These are phyloP conservation scores for Erigeron philadelphicus DNA, from an alignment of 140 eudicot genomes.

Conservation along the genomic window DNA sequence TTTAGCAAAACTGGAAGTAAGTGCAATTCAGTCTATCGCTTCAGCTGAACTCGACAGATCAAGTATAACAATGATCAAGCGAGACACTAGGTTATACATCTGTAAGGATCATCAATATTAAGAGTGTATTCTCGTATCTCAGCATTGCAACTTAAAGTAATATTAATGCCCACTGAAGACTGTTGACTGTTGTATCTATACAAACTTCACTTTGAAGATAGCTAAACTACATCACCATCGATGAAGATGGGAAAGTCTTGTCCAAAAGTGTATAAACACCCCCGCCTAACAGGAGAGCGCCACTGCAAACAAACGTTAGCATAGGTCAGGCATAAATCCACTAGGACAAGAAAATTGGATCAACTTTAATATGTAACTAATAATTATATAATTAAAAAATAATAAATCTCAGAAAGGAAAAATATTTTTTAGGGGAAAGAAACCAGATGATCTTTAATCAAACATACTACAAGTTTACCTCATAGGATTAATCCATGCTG, in stretches of 20 bases:
- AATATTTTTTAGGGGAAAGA: neutral
- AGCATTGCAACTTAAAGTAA: neutral
- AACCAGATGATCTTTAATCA: neutral
- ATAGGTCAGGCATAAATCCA: constrained; percentile 14
- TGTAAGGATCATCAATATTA: neutral
- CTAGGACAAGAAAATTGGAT: neutral
- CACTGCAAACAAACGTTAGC: constrained; percentile 48
- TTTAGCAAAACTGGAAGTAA: no score
- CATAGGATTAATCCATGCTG: constrained; percentile 95
- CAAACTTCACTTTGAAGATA: constrained; percentile 1
- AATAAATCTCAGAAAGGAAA: neutral
- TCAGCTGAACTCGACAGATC: no score
- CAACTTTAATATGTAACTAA: neutral
- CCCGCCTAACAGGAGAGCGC: constrained; percentile 85
- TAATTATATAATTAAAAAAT: neutral
- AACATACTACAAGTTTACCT: constrained; percentile 42
- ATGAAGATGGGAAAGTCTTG: constrained; percentile 63
- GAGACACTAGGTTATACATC: no score
- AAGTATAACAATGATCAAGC: no score
- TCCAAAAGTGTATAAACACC: constrained; percentile 81
- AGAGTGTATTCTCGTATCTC: neutral
- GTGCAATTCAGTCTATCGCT: no score
- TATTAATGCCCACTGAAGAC: constrained; percentile 12
- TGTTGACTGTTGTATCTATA: constrained; percentile 8
- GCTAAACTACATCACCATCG: constrained; percentile 34